Conservation (phyloP, 1,139 yeast species). For the Protomyces inundatus region DNA sequence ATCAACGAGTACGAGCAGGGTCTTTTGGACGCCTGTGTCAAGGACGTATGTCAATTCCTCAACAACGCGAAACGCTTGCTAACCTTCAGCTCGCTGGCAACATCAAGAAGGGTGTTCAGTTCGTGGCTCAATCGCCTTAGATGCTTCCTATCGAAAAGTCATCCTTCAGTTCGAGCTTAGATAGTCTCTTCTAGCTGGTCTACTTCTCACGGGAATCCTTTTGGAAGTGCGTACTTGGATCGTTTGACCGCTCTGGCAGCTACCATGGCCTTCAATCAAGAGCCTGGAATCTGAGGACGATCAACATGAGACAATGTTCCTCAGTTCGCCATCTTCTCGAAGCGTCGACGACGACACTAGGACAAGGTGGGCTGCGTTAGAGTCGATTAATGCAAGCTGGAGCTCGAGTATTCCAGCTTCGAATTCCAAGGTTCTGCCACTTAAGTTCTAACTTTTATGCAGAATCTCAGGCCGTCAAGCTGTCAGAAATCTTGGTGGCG, state of each 20-base stretch:
- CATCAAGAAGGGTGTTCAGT: slow-evolving; percentile 57
- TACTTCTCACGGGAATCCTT: not conserved
- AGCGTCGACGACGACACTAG: too few species aligned
- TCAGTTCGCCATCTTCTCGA: too few species aligned
- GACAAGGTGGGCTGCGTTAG: too few species aligned
- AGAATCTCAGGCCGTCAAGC: not conserved
- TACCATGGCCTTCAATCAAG: too few species aligned
- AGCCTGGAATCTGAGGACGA: too few species aligned
- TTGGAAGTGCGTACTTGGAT: too few species aligned
- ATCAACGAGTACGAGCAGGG: slow-evolving; percentile 78
- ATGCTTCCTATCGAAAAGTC: not conserved
- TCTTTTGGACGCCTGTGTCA: slow-evolving; percentile 47
- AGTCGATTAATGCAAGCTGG: too few species aligned
- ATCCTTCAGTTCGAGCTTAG: not conserved
- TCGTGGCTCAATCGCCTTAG: slow-evolving; percentile 2
- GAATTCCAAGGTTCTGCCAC: too few species aligned
- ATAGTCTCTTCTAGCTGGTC: not conserved
- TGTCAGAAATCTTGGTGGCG: not conserved
- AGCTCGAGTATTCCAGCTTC: too few species aligned
- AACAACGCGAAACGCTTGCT: slow-evolving; percentile 34
- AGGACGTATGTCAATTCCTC: not conserved
- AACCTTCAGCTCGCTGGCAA: slow-evolving; percentile 47
- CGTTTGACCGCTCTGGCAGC: too few species aligned
- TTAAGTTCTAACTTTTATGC: too few species aligned
- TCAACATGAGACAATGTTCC: too few species aligned